phyloP scores from a whole-genome alignment of 2,329 filamentous ascomycete species.

The Colletotrichum phormii region DNA sequence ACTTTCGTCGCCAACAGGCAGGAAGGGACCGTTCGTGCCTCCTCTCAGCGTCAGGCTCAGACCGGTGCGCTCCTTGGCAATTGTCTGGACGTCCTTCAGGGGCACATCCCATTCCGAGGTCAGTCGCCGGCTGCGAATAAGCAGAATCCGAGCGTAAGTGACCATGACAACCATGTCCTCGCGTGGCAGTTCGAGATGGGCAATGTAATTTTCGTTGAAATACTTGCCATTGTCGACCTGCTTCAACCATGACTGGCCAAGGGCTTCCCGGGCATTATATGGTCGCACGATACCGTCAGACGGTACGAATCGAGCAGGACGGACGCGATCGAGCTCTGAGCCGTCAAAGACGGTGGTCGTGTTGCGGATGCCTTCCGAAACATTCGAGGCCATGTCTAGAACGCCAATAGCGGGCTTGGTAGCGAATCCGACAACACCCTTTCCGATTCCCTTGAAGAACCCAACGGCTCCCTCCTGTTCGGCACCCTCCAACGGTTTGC shows the following conservation, averaged over 20 bases:
- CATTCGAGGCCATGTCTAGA: constrained; percentile 95
- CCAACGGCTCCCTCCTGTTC: constrained; percentile 94
- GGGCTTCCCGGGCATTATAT: constrained; percentile 92
- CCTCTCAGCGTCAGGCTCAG: constrained; percentile 90
- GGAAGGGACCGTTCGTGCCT: constrained; percentile 92
- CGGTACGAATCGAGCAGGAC: constrained; percentile 92
- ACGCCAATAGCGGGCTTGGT: constrained; percentile 98
- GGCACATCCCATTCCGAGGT: constrained; percentile 96
- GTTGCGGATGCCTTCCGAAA: constrained; percentile 97
- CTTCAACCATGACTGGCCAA: constrained; percentile 99
- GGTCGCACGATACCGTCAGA: constrained; percentile 93
- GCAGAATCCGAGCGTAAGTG: constrained; percentile 87
- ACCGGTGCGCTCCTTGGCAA: constrained; percentile 95
- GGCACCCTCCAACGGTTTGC: constrained; percentile 93
- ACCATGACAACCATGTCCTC: constrained; percentile 93
- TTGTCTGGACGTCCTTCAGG: constrained; percentile 95
- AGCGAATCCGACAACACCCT: constrained; percentile 91
- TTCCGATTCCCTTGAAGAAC: constrained; percentile 98
- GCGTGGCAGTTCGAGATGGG: constrained; percentile 89
- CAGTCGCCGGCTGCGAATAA: constrained; percentile 87
- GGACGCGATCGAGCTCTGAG: constrained; percentile 91
- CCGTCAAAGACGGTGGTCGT: constrained; percentile 98
- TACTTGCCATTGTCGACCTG: constrained; percentile 97
- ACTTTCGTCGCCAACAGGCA: constrained; percentile 92
- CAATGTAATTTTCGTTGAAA: constrained; percentile 98